Conservation (phyloP, 169 alveolate species). For the Babesia divergens region DNA sequence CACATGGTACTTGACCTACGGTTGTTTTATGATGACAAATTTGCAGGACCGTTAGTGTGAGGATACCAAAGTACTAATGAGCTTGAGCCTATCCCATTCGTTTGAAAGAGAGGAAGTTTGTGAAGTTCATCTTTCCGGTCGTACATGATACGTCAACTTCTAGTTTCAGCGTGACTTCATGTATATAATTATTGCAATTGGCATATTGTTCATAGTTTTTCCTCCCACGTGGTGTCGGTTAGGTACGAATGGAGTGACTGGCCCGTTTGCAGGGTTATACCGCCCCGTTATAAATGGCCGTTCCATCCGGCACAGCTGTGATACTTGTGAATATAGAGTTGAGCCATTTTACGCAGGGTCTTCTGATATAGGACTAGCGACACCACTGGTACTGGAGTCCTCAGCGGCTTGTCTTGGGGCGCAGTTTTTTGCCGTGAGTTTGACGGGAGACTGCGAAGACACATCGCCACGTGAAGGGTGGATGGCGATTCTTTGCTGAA, state of each 20-base stretch:
- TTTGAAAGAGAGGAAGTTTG: slow-evolving; percentile 8
- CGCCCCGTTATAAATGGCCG: neutral
- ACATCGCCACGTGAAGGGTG: slow-evolving; percentile 9
- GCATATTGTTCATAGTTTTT: no score
- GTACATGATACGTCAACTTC: no score
- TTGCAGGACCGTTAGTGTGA: slow-evolving; percentile 33
- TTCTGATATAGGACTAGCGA: slow-evolving; percentile 38
- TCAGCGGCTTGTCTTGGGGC: slow-evolving; percentile 50
- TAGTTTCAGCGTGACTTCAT: no score
- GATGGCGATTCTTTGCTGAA: slow-evolving; percentile 55
- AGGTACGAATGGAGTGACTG: no score
- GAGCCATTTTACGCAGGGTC: slow-evolving; percentile 69
- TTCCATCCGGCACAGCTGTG: neutral
- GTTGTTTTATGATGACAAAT: no score
- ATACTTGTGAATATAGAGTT: neutral
- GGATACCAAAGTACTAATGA: slow-evolving; percentile 44
- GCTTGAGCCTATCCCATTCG: slow-evolving; percentile 1
- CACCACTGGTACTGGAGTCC: slow-evolving; percentile 47
- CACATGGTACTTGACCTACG: no score
- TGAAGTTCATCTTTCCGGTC: no score
- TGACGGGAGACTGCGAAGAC: slow-evolving; percentile 42
- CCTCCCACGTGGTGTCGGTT: no score
- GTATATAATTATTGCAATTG: no score
- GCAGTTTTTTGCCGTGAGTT: slow-evolving; percentile 52
- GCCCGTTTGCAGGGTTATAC: no score